Base-by-base conservation (phyloP, 352 stramenopile genomes). In the Aphanomyces euteiches region DNA sequence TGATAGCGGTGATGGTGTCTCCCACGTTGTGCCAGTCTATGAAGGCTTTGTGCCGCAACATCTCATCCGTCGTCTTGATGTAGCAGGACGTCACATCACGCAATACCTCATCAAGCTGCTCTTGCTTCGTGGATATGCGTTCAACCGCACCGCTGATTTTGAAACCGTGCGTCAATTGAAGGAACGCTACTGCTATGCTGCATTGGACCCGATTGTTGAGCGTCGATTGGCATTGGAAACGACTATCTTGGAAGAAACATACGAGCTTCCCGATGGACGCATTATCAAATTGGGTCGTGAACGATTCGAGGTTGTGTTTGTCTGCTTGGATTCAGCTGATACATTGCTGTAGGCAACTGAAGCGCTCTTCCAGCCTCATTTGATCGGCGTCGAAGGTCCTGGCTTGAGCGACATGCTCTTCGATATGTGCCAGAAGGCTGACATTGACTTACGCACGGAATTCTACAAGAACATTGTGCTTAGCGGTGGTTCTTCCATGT, bases 391-490 rank as follows among this genome's bases (percentile, higher is more conserved):
- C n/a, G 97, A 99, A 79, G 92, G 95, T 76, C 77, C 81, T 1
- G 96, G 96, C 7, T 85, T 99, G 57, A 93, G 93, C 58, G 96
- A 99, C 77, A 97, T 99, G 83, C 82, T 99, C 5, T 98, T 99
- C 67, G 93, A 99, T 67, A 98, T 97, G 83, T 98, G 98, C 79
- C 95, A 97, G 83, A 97, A 98, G 75, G 96, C 95, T n/a, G 89
- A 93, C 47, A 91, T 95, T 19, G 97, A 99, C 77, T 82, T 97
- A 45, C 88, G 96, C 59, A 84, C 84, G 5, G 96, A 97, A 65
- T 98, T 99, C 56, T 99, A 98, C 79, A 98, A 98, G 73, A 98
- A 99, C 79, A 98, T 99, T 73, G 90, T 97, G 76, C 84, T 98
- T 7, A 95, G 82, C 3, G 92, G 93, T 38, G 96, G 96, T 19